Conservation (phyloP, 352 stramenopile genomes). For the Phytopythium helicoides region DNA sequence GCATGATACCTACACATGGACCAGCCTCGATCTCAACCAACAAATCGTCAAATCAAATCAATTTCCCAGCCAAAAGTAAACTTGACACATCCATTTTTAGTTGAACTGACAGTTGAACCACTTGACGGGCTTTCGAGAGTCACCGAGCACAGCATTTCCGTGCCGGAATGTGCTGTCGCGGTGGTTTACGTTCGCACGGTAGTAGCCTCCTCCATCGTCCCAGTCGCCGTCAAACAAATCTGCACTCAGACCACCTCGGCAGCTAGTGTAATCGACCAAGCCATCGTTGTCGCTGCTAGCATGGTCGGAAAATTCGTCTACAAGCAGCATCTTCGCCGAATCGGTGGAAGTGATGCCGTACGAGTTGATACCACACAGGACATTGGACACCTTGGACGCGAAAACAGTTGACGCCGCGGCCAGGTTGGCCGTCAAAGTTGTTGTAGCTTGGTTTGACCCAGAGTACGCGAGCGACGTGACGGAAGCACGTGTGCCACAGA, state of each 20-base stretch:
- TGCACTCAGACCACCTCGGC: constrained; percentile 6
- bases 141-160: constrained; percentile 22
- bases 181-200: constrained; percentile 32
- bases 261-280: constrained; percentile 26
- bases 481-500: constrained; percentile 16
- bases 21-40: too few species aligned
- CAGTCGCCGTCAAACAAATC: background rate
- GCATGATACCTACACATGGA: too few species aligned
- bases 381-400: constrained; percentile 15
- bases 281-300: constrained; percentile 21
- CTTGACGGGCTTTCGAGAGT: constrained; percentile 29
- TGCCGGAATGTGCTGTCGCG: constrained; percentile 22
- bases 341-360: constrained; percentile 16
- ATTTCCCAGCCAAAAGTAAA: too few species aligned
- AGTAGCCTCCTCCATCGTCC: constrained; percentile 16
- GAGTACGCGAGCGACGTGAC: constrained; percentile 15
- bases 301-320: constrained; percentile 20
- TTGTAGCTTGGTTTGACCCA: constrained; percentile 10
- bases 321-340: constrained; percentile 6
- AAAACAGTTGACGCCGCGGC: too few species aligned
- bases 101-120: constrained; percentile 35
- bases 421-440: constrained; percentile 15
- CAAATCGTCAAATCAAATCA: too few species aligned
- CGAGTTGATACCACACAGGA: constrained; percentile 21
- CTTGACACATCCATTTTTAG: too few species aligned